Evolutionary conservation across 192 early-diverging fungal genomes (phyloP), one percentile per base, ranked within the genome.

Genomic region (Gryganskiella cystojenkinii): DNA sequence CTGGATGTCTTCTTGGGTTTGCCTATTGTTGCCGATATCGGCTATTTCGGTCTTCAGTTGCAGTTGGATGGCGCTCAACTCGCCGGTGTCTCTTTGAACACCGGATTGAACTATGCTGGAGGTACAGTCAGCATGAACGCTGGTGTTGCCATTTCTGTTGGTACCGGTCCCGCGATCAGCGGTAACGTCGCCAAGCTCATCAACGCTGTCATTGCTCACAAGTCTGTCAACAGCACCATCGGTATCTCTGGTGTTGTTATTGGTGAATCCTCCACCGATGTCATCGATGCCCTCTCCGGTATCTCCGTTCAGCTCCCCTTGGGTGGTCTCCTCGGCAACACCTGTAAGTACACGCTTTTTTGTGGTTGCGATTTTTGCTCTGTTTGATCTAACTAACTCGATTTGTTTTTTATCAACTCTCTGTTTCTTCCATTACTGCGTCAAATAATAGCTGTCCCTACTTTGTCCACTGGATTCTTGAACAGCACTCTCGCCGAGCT

Each of bases 1-100:
- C 28, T 65, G 3, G 63, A 65, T 42, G 63, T 65, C 28, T 65
- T 65, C 63, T 55, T 65, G 37, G 63, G 63, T 3, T 11, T 65
- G 6, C 63, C 63, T 9, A 35, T 65, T 25, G 63, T 44, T 33
- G 63, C 63, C 40, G 52, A 65, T 27, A 65, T 65, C 44, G 63
- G 63, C 4, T 65, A 65, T 52, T 33, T 65, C 55, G 63, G 63
- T 10, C 24, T 65, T n/a, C 63, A 65, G 63, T 14, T 30, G 30
- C 24, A 45, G 9, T 45, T 65, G 51, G 63, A 65, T 15, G 63
- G 25, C 19, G 24, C 63, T 10, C 50, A 51, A 5, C 27, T 65
- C 15, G 63, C 63, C 9, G 63, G 52, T 22, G 17, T 65, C 19
- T 33, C 20, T 33, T 20, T 65, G 37, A 55, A 30, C 52, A 51